Base-by-base conservation (phyloP, 768 basidiomycete genomes). In the Suillus clintonianus region DNA sequence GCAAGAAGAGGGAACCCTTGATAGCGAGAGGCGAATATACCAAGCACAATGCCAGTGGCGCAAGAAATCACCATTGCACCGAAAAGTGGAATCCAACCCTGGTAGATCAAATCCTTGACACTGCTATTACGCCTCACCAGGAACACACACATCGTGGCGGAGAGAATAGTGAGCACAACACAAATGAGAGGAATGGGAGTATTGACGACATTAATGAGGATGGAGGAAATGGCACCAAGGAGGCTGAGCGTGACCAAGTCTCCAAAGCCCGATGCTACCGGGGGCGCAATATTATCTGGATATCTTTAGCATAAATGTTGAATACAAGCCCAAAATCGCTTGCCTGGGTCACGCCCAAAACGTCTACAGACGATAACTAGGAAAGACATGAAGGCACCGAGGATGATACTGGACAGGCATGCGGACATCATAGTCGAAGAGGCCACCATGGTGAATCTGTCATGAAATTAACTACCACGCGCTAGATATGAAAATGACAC, bases 221-320 rank as follows among this genome's bases (percentile, higher is more conserved):
- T 65, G 3, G 89, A 84, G 7, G 92, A 89, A 22, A 89, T 80
- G 17, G 79, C 62, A 17, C 90, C 92, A 30, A 99, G 79, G 60
- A 98, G 87, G 62, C 87, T 83, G 55, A 99, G 86, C 0, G 97
- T 96, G 57, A 99, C 83, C 36, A 99, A 83, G 71, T 99, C 97
- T 6, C 97, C 96, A 3, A 99, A 83, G 70, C 93, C 94, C 3
- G 94, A 87, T 0, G 97, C 97, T 10, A 99, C 82, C 0, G 97
- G 95, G 0, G 97, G 94, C 1, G 96, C 92, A 67, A 99, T 96
- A 74, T 99, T 99, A 72, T 97, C 95, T 94, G 71, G 32, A 13
- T 6, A 17, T n/a, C 41, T 60, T 70, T 17, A 62, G 36, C 34
- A 9, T 9, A 41, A 14, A 58, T n/a, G 39, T 30, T 32, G 24